phyloP scores from a whole-genome alignment of 345 rosid genomes.

The Dovyalis caffra region DNA sequence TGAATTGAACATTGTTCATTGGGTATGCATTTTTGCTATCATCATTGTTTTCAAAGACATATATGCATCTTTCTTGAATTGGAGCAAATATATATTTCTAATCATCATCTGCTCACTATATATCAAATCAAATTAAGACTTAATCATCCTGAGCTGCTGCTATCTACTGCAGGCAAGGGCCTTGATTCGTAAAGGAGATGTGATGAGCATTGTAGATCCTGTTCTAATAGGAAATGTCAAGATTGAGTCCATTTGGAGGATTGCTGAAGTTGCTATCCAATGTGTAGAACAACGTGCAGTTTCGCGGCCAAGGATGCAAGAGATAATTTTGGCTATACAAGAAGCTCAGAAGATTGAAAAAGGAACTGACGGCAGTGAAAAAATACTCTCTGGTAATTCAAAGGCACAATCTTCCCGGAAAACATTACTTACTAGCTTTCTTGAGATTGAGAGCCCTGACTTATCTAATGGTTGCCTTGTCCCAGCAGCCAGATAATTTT shows the following conservation, averaged over 20 bases:
- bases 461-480: conserved; percentile 58
- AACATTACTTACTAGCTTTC: conserved; percentile 85
- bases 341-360: conserved; percentile 82
- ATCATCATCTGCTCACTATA: not conserved
- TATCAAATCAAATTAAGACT: not conserved
- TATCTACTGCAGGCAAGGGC: conserved; percentile 67
- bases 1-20: conserved; percentile 82
- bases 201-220: conserved; percentile 68
- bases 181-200: conserved; percentile 78
- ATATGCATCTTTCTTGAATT: not conserved
- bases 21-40: conserved; percentile 50
- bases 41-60: conserved; percentile 2
- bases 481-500: conserved; percentile 71
- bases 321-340: conserved; percentile 72
- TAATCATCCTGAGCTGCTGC: not conserved
- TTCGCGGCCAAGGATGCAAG: conserved; percentile 85
- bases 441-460: conserved; percentile 85
- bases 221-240: conserved; percentile 54
- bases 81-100: not conserved
- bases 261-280: conserved; percentile 82
- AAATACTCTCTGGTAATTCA: conserved; percentile 40
- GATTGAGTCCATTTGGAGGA: conserved; percentile 85
- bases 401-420: conserved; percentile 75
- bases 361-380: conserved; percentile 42
- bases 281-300: conserved; percentile 72